Base-by-base conservation (phyloP, 768 basidiomycete species). In the Trametes cubensis region DNA sequence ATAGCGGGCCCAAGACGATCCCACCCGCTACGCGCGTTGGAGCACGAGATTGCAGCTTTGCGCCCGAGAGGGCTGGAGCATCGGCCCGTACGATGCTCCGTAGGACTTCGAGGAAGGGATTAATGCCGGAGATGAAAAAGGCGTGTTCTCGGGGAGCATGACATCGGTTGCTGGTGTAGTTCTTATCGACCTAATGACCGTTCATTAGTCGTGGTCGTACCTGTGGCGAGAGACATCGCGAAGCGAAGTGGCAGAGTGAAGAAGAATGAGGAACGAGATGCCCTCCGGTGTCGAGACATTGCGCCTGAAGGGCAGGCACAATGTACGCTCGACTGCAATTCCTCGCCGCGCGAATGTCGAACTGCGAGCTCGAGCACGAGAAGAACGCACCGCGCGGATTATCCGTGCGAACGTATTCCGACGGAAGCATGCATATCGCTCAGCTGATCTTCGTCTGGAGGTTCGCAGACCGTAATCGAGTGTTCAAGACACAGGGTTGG, bases 61-160 rank as follows among this genome's bases (percentile, higher is more conserved):
- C 45, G n/a, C 38, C 23, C 45, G 51, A 25, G 21, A 41, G 46
- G 38, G 39, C 52, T 44, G 57, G 45, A 39, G 23, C 34, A 30
- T 59, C 62, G 62, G 62, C 8, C 63, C 63, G 63, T 60, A 23
- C 30, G 18, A 26, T 30, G 58, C 38, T 46, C 39, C 47, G 28
- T 51, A 25, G 58, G 57, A 56, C 41, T 52, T 60, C 58, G 49
- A 51, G 21, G 54, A 60, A 57, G 58, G 38, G 25, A 30, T 60
- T 52, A 56, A 60, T 57, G 15, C 59, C 63, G 63, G 63, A 64
- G n/a, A 64, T 64, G 47, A 64, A 64, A 60, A 25, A 14, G 63
- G 63, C 58, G 63, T 64, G 63, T 60, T 47, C 23, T 15, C 41
- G 28, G 49, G 54, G 49, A 25, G 34, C 34, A 23, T 46, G 58